Evolutionary conservation across 2,329 filamentous ascomycete species (phyloP), one percentile per base, ranked within the genome.

Genomic region (Plenodomus lindquistii): DNA sequence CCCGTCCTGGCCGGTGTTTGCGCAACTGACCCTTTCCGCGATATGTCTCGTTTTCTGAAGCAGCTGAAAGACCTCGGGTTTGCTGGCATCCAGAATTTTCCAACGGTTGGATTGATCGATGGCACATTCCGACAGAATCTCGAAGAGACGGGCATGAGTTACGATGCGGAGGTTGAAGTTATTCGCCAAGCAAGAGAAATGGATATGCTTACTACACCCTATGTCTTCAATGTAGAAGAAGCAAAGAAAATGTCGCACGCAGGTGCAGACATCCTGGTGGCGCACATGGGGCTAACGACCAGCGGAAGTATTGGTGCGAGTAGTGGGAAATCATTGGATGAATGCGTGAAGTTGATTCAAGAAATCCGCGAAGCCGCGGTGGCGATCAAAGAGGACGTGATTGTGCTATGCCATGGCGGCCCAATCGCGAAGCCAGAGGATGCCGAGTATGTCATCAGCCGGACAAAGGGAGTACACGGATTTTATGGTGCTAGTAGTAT

Each of bases 141-240:
- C 1, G 87, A 89, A 63, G 85, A 88, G 67, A 89, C 86, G 1
- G 85, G 83, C 8, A 89, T 89, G 85, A 81, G 82, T 1, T 89
- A 84, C 61, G 80, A 79, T 15, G 72, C 78, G 7, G 86, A 90
- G 63, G 85, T 89, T 2, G 83, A 85, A 42, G 83, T 88, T 78
- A 79, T 89, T 38, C 75, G 76, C 9, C 60, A 76, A n/a, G 86
- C 87, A 1, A 79, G 77, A 37, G 71, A 77, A 36, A 71, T 86
- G 70, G 85, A 79, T 21, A 71, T 89, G 16, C 69, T 89, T 15
- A 89, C 86, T 0, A 85, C 85, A 6, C 86, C 86, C 0, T 89
- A 89, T 57, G 85, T 86, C 1, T 89, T 89, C 71, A 82, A 78
- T 40, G 75, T 79, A 1, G 79, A 83, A 0, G 83, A 89, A 62